Evolutionary conservation across 352 stramenopile genomes (phyloP), one percentile per base, ranked within the genome.

Genomic region (Hyaloperonospora brassicae): DNA sequence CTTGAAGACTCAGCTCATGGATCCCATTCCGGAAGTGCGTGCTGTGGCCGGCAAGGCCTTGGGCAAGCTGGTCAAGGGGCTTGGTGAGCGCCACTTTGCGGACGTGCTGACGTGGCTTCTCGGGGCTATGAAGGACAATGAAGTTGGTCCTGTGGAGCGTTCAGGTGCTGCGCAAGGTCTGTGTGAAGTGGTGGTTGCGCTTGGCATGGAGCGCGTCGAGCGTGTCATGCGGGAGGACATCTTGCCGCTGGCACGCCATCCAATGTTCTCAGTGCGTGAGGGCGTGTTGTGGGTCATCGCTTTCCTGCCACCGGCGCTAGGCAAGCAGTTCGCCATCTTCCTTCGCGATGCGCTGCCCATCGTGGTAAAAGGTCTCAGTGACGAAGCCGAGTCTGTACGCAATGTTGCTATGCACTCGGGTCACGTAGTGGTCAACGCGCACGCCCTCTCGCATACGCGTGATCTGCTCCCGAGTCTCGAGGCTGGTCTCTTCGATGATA

Each of bases 281-380:
- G 97, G 97, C 49, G 92, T 99, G 17, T 57, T 99, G 30, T 99
- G 97, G 97, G 90, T 98, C 48, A 84, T 99, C 48, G 97, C 95
- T 30, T 99, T 99, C 72, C 66, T 99, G 56, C 97, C 97, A 5
- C 91, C 89, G n/a, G 84, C 89, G 23, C 78, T 98, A 47, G 93
- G 94, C 49, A 89, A 95, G 51, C 68, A 73, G 23, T 99, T 98
- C 73, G 79, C 89, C 5, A 72, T 86, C 35, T 92, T 98, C 49
- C 89, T 99, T 55, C 78, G 88, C 52, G 79, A 89, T 52, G 95
- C 95, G 27, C 77, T 99, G 44, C 96, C 96, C 22, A 95, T 98
- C 42, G 86, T 99, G 34, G 85, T 99, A 11, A 78, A 81, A 22
- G 97, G 97, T 60, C 76, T 99, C 25, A 97, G 95, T 35, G 97